phyloP scores from a whole-genome alignment of 2,329 filamentous ascomycete genomes.

The Trichoderma polysporum region DNA sequence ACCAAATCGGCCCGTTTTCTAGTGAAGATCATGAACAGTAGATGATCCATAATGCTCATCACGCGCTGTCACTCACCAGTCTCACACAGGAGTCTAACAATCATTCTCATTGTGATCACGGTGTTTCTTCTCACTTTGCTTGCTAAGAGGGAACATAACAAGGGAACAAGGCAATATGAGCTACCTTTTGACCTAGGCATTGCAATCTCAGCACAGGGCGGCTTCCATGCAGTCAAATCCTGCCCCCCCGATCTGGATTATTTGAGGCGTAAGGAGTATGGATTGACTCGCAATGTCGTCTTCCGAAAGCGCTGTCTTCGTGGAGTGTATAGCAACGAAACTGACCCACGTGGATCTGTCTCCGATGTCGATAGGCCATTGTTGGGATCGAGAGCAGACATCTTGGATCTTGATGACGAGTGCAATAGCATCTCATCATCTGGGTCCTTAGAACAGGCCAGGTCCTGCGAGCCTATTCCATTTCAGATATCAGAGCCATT shows the following conservation, averaged over 20 bases:
- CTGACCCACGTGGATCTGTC: slow-evolving; percentile 38
- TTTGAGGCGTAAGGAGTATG: slow-evolving; percentile 32
- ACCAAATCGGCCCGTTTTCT: neutral
- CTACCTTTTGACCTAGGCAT: slow-evolving; percentile 13
- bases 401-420: slow-evolving; percentile 31
- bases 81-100: neutral
- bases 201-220: slow-evolving; percentile 6
- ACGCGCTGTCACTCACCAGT: slow-evolving; percentile 2
- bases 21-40: neutral
- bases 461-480: slow-evolving; percentile 43
- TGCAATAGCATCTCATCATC: slow-evolving; percentile 25
- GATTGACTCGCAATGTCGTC: slow-evolving; percentile 42
- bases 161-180: slow-evolving; percentile 10
- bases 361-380: slow-evolving; percentile 40
- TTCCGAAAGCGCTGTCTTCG: slow-evolving; percentile 48
- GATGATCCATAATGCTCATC: slow-evolving; percentile 13
- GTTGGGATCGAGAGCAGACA: slow-evolving; percentile 34
- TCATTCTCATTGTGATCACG: neutral
- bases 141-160: neutral
- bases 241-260: slow-evolving; percentile 33
- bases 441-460: neutral
- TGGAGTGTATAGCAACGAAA: slow-evolving; percentile 34
- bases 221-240: neutral
- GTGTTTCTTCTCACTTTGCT: neutral
- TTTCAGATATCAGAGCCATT: slow-evolving; percentile 48